Evolutionary conservation across 345 rosid genomes (phyloP).

Genomic region (Abelmoschus esculentus): DNA sequence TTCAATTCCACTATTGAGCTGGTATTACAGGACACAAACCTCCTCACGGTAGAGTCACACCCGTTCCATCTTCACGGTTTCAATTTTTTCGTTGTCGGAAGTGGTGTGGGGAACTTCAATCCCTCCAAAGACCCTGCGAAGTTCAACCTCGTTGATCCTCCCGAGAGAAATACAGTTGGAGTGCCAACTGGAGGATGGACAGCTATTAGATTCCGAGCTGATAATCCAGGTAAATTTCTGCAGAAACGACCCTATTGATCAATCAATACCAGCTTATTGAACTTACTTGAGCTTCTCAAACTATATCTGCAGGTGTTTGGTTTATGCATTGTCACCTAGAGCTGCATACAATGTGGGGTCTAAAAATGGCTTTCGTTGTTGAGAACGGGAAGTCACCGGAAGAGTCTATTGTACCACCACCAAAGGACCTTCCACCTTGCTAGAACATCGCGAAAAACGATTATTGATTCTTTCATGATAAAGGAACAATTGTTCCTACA

Average conservation of each 20-base stretch:
- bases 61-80: slow-evolving; percentile 33
- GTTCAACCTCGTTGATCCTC: slow-evolving; percentile 61
- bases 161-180: slow-evolving; percentile 65
- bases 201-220: slow-evolving; percentile 21
- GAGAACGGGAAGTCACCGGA: background rate
- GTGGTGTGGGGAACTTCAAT: slow-evolving; percentile 53
- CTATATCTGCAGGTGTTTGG: background rate
- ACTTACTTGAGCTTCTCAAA: background rate
- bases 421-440: background rate
- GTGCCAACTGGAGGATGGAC: slow-evolving; percentile 48
- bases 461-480: background rate
- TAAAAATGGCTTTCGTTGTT: background rate
- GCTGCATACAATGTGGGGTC: background rate
- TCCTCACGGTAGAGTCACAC: background rate
- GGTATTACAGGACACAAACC: background rate
- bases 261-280: background rate
- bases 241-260: background rate
- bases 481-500: background rate
- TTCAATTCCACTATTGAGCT: background rate
- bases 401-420: background rate
- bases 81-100: slow-evolving; percentile 52
- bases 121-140: slow-evolving; percentile 30
- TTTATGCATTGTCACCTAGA: background rate
- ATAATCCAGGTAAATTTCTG: slow-evolving; percentile 55
- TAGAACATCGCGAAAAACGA: background rate